Conservation (phyloP, 139 green algal genomes). For the Dunaliella primolecta region DNA sequence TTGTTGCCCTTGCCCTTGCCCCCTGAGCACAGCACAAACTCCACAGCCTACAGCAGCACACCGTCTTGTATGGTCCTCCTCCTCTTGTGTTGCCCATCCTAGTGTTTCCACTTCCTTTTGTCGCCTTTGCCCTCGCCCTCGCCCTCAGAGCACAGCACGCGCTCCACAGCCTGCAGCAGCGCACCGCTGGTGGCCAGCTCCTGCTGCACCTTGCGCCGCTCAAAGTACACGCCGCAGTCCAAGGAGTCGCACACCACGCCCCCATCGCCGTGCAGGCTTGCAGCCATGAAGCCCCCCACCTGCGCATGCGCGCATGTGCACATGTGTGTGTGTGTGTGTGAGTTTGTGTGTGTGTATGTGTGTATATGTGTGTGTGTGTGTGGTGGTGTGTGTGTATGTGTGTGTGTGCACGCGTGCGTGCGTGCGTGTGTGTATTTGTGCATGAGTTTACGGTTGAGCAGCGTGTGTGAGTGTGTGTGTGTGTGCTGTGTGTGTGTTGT, state of each 20-base stretch:
- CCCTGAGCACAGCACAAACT: no score
- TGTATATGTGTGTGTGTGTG: slow-evolving; percentile 12
- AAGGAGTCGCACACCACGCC: slow-evolving; percentile 82
- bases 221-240: slow-evolving; percentile 90
- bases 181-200: background rate
- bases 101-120: no score
- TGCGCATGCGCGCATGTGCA: background rate
- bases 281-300: background rate
- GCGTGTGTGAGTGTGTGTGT: slow-evolving; percentile 15
- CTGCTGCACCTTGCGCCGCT: slow-evolving; percentile 75
- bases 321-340: background rate
- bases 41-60: background rate
- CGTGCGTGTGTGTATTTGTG: slow-evolving; percentile 12
- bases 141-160: no score
- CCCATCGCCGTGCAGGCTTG: slow-evolving; percentile 5
- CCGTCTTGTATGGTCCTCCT: no score
- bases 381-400: slow-evolving; percentile 10
- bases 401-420: slow-evolving; percentile 11
- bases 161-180: background rate
- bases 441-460: no score
- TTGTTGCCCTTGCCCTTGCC: no score
- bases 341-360: slow-evolving; percentile 2
- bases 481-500: no score
- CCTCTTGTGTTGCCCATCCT: no score
- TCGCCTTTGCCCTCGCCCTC: no score